Percentiles rank a stretch among this genome's conserved stretches.
Conservation (phyloP, 2,329 filamentous ascomycete species). For the Sporothrix protearum region DNA sequence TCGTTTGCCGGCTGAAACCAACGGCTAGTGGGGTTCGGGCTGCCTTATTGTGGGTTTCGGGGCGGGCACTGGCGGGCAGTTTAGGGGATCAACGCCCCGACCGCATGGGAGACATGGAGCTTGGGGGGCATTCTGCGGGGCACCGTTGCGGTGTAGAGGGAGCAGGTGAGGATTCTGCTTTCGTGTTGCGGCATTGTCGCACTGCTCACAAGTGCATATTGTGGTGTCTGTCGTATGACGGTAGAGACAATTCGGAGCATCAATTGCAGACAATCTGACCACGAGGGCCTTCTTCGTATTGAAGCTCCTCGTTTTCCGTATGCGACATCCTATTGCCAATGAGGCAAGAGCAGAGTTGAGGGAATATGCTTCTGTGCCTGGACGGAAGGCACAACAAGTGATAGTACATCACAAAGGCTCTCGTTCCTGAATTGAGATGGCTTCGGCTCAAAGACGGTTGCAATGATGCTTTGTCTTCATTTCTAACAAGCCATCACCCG, state of each 20-base stretch:
- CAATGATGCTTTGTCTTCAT: too few species aligned
- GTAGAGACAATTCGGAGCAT: not conserved
- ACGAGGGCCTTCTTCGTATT: not conserved
- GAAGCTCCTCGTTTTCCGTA: not conserved
- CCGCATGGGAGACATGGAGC: conserved; percentile 9
- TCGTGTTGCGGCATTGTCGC: not conserved
- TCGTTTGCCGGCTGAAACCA: not conserved
- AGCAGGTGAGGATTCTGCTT: not conserved
- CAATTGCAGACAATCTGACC: not conserved
- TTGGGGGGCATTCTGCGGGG: conserved; percentile 4
- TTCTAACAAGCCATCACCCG: too few species aligned
- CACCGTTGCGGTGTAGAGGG: not conserved
- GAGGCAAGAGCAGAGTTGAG: not conserved
- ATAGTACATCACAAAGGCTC: not conserved
- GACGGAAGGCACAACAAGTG: not conserved
- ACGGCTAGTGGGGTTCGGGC: not conserved
- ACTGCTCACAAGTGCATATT: not conserved
- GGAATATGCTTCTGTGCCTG: not conserved
- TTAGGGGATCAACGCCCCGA: not conserved
- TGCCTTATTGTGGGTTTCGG: not conserved
- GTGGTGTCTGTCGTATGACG: conserved; percentile 7
- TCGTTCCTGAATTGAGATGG: too few species aligned
- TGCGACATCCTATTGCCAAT: not conserved
- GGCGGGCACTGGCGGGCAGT: not conserved
- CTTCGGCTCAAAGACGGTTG: too few species aligned